phyloP scores from a whole-genome alignment of 352 stramenopile species.

The Pythium utonaiense region DNA sequence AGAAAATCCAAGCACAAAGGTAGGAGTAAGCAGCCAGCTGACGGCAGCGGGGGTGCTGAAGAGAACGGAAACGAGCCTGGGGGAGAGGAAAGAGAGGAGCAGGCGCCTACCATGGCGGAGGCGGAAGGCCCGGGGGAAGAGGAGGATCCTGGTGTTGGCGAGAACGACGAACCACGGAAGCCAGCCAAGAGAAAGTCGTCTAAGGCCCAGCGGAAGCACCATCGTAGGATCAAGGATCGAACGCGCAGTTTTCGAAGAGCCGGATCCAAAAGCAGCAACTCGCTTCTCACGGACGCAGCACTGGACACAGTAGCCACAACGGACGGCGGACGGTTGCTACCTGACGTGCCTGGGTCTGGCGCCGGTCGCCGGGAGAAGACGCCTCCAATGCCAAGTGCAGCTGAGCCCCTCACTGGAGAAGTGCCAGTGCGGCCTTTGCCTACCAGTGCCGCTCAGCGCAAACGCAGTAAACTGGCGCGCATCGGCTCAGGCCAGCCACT shows the following conservation, averaged over 20 bases:
- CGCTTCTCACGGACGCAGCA: neutral
- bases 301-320: neutral
- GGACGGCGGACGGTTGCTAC: conserved; percentile 2
- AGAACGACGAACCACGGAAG: neutral
- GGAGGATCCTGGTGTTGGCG: neutral
- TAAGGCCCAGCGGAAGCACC: neutral
- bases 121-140: conserved; percentile 15
- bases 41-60: neutral
- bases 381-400: neutral
- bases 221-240: conserved; percentile 15
- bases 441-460: neutral
- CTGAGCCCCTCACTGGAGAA: neutral
- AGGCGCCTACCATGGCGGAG: neutral
- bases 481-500: conserved; percentile 17
- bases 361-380: neutral
- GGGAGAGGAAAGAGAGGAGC: neutral
- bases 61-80: neutral
- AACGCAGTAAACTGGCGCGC: conserved; percentile 20
- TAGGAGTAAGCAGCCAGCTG: neutral
- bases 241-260: neutral
- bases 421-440: neutral
- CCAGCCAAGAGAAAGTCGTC: conserved; percentile 12
- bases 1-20: conserved; percentile 30
- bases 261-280: conserved; percentile 1
- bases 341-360: conserved; percentile 10